These are phyloP conservation scores for Amanita inopinata DNA, from an alignment of 768 basidiomycete species.

Conservation along the genomic window DNA sequence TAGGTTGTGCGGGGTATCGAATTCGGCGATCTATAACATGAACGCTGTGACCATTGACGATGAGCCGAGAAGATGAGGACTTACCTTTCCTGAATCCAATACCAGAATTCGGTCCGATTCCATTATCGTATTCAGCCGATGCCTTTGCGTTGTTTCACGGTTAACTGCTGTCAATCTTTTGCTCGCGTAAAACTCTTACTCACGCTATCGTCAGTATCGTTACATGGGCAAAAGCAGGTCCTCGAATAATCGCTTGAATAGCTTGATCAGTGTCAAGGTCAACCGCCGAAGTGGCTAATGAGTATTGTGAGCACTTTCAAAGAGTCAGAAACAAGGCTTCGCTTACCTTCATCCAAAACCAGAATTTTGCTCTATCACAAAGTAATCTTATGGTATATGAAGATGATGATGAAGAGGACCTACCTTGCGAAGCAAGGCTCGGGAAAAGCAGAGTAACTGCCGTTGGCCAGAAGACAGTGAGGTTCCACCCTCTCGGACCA, in stretches of 20 bases:
- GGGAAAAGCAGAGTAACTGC: conserved; percentile 82
- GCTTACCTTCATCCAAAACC: conserved; percentile 82
- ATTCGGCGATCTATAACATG: conserved; percentile 67
- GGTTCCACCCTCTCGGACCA: conserved; percentile 68
- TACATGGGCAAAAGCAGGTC: conserved; percentile 64
- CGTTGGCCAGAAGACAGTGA: conserved; percentile 81
- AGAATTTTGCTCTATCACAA: conserved; percentile 63
- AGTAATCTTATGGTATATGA: conserved; percentile 1
- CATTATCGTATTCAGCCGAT: conserved; percentile 78
- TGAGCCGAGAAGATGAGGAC: too few relatives aligned
- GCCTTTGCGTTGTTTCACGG: conserved; percentile 29
- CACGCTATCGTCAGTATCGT: conserved; percentile 87
- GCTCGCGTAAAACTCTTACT: conserved; percentile 19
- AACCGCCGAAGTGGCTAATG: conserved; percentile 74
- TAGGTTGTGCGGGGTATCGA: conserved; percentile 67
- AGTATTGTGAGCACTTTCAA: conserved; percentile 9
- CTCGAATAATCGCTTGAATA: conserved; percentile 81
- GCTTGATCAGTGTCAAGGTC: conserved; percentile 85
- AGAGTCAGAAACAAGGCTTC: background rate
- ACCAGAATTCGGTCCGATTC: conserved; percentile 78
- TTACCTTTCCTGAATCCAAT: conserved; percentile 71
- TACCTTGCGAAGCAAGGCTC: conserved; percentile 73
- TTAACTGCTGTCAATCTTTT: too few relatives aligned
- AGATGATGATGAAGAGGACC: conserved; percentile 3
- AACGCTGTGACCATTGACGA: too few relatives aligned